Conservation (phyloP, 169 alveolate species). For the Plasmodium gaboni region DNA sequence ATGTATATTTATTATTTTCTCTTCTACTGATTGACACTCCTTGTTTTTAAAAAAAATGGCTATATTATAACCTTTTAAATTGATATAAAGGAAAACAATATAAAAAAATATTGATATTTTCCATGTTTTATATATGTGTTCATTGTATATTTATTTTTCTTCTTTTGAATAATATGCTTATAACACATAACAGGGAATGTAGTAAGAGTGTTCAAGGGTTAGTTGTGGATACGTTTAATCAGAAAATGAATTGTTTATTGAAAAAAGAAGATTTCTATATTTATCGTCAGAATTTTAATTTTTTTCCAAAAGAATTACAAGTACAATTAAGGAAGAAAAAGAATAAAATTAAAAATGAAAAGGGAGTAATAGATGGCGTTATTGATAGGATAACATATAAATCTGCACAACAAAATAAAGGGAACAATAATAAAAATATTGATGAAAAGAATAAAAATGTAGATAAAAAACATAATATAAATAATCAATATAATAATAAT, state of each 20-base stretch:
- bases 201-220: background rate
- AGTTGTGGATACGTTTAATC: slow-evolving; percentile 2
- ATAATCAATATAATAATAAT: background rate
- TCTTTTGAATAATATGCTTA: slow-evolving; percentile 24
- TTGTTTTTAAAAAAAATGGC: no score
- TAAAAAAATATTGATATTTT: no score
- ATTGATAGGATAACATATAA: background rate
- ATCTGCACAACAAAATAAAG: background rate
- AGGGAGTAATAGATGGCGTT: slow-evolving; percentile 7
- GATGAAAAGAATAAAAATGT: background rate
- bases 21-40: no score
- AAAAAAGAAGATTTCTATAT: slow-evolving; percentile 52
- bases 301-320: slow-evolving; percentile 30
- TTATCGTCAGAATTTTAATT: slow-evolving; percentile 36
- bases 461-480: background rate
- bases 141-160: background rate
- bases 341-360: slow-evolving; percentile 9
- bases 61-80: no score
- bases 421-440: background rate
- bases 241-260: slow-evolving; percentile 36
- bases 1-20: no score
- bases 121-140: no score
- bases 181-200: background rate
- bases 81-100: no score
- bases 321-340: slow-evolving; percentile 32